Conservation (phyloP, 2,329 filamentous ascomycete genomes). For the Lithohypha guttulata region DNA sequence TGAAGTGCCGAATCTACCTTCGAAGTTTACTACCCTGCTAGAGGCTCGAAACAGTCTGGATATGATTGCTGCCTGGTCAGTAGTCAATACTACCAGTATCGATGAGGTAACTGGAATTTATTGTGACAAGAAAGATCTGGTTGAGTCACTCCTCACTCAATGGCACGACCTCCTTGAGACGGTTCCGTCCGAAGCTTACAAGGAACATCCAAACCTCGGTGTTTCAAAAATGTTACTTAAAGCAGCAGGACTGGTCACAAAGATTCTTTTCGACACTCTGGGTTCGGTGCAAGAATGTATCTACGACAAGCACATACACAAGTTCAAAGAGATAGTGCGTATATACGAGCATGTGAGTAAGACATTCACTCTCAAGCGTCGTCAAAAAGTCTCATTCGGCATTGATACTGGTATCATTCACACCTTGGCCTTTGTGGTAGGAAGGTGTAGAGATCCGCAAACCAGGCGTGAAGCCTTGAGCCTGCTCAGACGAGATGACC, state of each 20-base stretch:
- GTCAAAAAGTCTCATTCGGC: conserved; percentile 21
- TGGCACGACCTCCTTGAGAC: conserved; percentile 16
- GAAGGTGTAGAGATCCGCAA: conserved; percentile 24
- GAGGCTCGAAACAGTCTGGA: conserved; percentile 20
- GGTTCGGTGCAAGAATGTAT: conserved; percentile 14
- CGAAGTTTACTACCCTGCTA: conserved; percentile 15
- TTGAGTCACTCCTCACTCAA: conserved; percentile 13
- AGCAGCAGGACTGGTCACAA: conserved; percentile 17
- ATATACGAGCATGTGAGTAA: conserved; percentile 23
- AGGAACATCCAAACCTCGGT: conserved; percentile 16
- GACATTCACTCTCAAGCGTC: conserved; percentile 8
- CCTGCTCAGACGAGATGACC: conserved; percentile 19
- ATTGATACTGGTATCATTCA: conserved; percentile 25
- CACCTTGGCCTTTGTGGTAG: conserved; percentile 22
- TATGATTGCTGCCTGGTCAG: conserved; percentile 17
- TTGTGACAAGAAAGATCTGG: conserved; percentile 10
- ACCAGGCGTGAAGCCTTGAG: conserved; percentile 23
- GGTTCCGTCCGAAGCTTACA: conserved; percentile 9
- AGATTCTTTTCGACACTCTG: conserved; percentile 17
- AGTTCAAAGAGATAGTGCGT: conserved; percentile 22
- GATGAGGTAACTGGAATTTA: conserved; percentile 3
- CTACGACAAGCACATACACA: conserved; percentile 21
- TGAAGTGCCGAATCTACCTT: conserved; percentile 11
- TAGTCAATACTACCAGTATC: conserved; percentile 12
- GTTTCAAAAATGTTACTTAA: conserved; percentile 17